Base-by-base conservation (phyloP, 176 grass and related monocot genomes). In the Cenchrus purpureus region DNA sequence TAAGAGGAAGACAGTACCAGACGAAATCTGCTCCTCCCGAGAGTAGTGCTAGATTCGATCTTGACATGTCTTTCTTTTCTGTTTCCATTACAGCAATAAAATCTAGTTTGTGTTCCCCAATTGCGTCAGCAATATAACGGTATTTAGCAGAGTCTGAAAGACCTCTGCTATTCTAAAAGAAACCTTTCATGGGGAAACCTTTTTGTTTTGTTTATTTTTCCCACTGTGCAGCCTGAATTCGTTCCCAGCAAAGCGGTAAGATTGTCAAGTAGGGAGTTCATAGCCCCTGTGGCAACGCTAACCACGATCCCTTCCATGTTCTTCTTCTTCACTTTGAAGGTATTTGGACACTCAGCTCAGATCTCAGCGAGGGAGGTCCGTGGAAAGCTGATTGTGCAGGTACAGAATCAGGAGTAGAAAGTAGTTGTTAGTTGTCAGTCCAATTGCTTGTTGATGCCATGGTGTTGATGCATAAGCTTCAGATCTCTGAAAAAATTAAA, bases 221-320 rank as follows among this genome's bases (percentile, higher is more conserved):
- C 25, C 25, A 7, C 10, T 73, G 4, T 77, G 83, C 15, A 87
- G 65, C 34, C 28, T 85, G 83, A 77, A 77, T 42, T 77, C 50
- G 20, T 67, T 53, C 14, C 49, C 50, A 85, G 0, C 34, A 85
- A 50, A 1, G 37, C 12, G 10, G 61, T 58, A 65, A 85, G 73
- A 62, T 77, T 84, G 46, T 63, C 59, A 16, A 79, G 58, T 17
- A 79, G 58, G 54, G 76, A 79, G 59, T 79, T 80, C 63, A 80
- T 80, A 1, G 14, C 82, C 48, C 83, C 83, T 1, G 72, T 84
- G 46, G 82, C 59, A 42, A 65, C 60, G 31, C 48, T 56, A 34
- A 84, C 82, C 82, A 83, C 65, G 71, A 49, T 8, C 10, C 60
- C 46, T 8, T 74, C 57, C 82, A 84, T n/a, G 5, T 8, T 44